phyloP scores from a whole-genome alignment of 2,329 filamentous ascomycete genomes.

The Kalaharituber pfeilii region DNA sequence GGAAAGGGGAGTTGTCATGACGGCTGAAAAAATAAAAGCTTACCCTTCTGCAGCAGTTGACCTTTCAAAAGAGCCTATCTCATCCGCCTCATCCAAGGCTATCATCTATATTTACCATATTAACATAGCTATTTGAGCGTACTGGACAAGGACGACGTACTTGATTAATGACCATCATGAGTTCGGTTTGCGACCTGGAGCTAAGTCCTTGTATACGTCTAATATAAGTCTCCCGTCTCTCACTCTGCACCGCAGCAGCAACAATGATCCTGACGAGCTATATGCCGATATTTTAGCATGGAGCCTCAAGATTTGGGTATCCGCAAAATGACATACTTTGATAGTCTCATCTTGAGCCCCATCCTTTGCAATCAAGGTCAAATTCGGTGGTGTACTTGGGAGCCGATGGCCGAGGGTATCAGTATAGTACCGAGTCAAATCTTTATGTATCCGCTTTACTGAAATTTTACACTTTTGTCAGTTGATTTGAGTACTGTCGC shows the following conservation, averaged over 20 bases:
- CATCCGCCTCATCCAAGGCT: constrained; percentile 12
- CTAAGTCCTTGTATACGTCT: constrained; percentile 21
- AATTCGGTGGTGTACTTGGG: constrained; percentile 20
- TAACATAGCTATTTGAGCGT: not conserved
- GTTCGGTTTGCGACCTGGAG: constrained; percentile 21
- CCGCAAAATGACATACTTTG: constrained; percentile 13
- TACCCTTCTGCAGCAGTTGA: constrained; percentile 5
- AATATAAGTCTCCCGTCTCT: constrained; percentile 22
- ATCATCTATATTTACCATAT: constrained; percentile 18
- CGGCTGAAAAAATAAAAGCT: too few species aligned
- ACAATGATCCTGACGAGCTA: constrained; percentile 23
- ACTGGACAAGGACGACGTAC: constrained; percentile 4
- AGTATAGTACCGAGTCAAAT: constrained; percentile 21
- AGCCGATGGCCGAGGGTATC: constrained; percentile 20
- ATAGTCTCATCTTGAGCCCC: constrained; percentile 20
- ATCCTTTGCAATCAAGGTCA: constrained; percentile 22
- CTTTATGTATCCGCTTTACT: constrained; percentile 23
- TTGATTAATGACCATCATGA: constrained; percentile 23
- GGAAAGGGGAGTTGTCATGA: too few species aligned
- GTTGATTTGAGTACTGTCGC: too few species aligned
- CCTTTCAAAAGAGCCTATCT: constrained; percentile 8
- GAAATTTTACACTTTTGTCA: too few species aligned
- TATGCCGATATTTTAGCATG: not conserved
- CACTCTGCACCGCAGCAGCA: constrained; percentile 21
- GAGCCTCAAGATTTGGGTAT: too few species aligned